Base-by-base conservation (phyloP, 1,284 basidiomycete genomes). In the Thelephora terrestris region DNA sequence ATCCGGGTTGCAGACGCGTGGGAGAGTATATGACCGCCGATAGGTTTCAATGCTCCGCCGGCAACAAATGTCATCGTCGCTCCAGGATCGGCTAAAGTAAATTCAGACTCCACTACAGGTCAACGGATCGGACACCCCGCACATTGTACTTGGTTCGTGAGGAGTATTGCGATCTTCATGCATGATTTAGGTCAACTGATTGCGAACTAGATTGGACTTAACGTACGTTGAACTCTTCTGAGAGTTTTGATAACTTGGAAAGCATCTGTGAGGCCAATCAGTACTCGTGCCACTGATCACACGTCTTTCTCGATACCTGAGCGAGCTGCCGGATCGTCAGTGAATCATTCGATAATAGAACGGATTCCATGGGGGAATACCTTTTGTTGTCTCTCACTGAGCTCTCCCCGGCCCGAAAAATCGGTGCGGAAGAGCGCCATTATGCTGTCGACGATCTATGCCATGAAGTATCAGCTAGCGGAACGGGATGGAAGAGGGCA, bases 381-480 rank as follows among this genome's bases (percentile, higher is more conserved):
- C 72, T 92, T 90, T 63, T 94, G 91, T 60, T 95, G 92, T 43
- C 92, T 74, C 68, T 95, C 92, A 50, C 89, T 91, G 21, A 96
- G 68, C 64, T 96, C 92, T 25, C 93, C 93, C 67, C 92, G 72
- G 9, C 92, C 93, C 5, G 88, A 90, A 62, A 75, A 96, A 64
- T 96, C 93, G 17, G 91, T 89, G 10, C 92, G 81, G 66, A 96
- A 96, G 7, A 95, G 73, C 25, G 93, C 93, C 88, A 97, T 94
- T 56, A 96, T 93, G 55, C 88, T 92, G 62, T 97, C 90, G 24
- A 91, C 80, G 53, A 96, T 89, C 87, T 91, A 53, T 24, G 9
- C 9, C 25, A 32, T 10, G 24, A 23, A 21, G n/a, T 23, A 27
- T 47, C 23, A 53, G 46, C 12, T 43, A 45, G 18, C 29, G 12